A percentile compares a stretch with the other conserved stretches of the same genome.
phyloP scores from a whole-genome alignment of 164 flowering plant species.

The Euptelea pleiosperma region DNA sequence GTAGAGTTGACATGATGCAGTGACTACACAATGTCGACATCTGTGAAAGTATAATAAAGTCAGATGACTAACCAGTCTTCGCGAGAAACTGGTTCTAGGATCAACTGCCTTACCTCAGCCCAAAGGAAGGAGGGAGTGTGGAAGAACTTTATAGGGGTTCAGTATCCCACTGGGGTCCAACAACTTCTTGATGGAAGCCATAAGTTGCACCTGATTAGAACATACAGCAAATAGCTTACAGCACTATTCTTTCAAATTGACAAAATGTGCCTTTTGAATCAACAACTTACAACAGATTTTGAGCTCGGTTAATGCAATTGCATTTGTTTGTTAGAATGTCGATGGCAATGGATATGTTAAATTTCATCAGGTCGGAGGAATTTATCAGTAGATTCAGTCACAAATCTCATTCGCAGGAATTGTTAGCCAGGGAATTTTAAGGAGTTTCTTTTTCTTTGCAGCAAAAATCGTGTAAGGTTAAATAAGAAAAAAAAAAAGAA shows the following conservation, averaged over 20 bases:
- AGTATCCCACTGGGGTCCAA: constrained; percentile 79
- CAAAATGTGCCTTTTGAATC: neutral
- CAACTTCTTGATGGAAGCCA: constrained; percentile 80
- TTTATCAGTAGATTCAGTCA: neutral
- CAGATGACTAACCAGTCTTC: neutral
- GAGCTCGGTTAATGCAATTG: too few species aligned
- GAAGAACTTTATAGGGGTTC: constrained; percentile 95
- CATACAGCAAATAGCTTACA: constrained; percentile 5
- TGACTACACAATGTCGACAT: too few species aligned
- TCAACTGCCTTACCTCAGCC: constrained; percentile 19
- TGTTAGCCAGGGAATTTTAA: too few species aligned
- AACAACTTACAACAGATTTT: neutral
- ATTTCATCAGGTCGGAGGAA: neutral
- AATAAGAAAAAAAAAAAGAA: too few species aligned
- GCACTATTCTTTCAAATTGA: neutral
- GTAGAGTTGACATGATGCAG: too few species aligned
- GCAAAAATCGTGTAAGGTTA: too few species aligned
- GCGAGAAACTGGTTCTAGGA: neutral
- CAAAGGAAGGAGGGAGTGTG: constrained; percentile 34
- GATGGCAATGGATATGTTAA: neutral
- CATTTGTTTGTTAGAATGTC: too few species aligned
- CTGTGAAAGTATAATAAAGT: constrained; percentile 3
- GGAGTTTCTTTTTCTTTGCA: too few species aligned
- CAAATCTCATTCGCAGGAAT: too few species aligned
- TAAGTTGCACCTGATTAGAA: constrained; percentile 65